Percentiles rank a stretch among this genome's conserved stretches.
These are phyloP conservation scores for Lignosus rhinocerotis DNA, from an alignment of 1,284 basidiomycete genomes.

Conservation along the genomic window DNA sequence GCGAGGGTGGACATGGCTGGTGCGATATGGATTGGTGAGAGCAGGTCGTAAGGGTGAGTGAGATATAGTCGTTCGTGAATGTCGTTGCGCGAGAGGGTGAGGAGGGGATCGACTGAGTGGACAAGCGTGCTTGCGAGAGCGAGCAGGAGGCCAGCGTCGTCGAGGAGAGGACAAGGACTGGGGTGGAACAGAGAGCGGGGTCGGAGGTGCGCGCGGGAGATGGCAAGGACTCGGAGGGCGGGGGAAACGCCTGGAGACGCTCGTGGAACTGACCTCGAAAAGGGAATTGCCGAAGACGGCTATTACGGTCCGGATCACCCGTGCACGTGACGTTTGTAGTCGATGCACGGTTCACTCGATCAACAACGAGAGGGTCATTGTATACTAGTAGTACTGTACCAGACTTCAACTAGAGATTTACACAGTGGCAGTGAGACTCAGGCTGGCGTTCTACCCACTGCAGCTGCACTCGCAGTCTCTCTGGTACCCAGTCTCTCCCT, in stretches of 20 bases:
- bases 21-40: not conserved
- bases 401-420: too few species aligned
- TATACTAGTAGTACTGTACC: too few species aligned
- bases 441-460: too few species aligned
- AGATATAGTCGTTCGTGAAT: slow-evolving; percentile 16
- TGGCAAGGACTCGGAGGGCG: not conserved
- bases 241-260: too few species aligned
- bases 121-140: not conserved
- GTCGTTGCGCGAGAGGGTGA: not conserved
- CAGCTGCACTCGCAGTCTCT: too few species aligned
- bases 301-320: too few species aligned
- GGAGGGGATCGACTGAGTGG: not conserved
- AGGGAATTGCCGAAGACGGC: too few species aligned
- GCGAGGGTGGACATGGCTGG: slow-evolving; percentile 19
- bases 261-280: too few species aligned
- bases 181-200: not conserved
- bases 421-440: too few species aligned
- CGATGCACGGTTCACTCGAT: too few species aligned
- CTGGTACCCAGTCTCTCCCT: not conserved
- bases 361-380: too few species aligned
- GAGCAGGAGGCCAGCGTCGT: not conserved
- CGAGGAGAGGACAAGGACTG: not conserved
- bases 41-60: slow-evolving; percentile 8
- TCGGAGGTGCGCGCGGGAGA: not conserved
- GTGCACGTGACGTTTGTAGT: too few species aligned